Evolutionary conservation across 257 asterid species (phyloP), one percentile per base, ranked within the genome.

Genomic region (Catharanthus roseus): DNA sequence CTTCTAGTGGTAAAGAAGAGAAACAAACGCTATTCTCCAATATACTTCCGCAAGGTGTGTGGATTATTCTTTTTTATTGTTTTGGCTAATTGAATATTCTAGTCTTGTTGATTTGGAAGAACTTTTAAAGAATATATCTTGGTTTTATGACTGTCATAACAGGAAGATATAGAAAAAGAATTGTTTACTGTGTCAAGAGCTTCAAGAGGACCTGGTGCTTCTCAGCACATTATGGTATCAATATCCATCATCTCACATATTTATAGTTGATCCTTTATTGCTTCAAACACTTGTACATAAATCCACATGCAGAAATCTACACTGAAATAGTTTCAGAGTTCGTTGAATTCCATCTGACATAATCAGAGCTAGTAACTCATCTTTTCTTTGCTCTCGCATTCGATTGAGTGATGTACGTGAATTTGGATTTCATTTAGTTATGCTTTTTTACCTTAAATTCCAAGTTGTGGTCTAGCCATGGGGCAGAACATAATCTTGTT

Each of bases 111-210:
- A 51, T 67, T 60, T 73, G 24, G 60, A 31, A 50, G 19, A 67
- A 53, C 38, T 60, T 49, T n/a, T n/a, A n/a, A n/a, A n/a, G 74
- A 33, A 51, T 41, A 36, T 41, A 53, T 72, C 71, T 41, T 19
- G 18, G 39, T 58, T 75, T 69, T 50, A n/a, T 73, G 63, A 50
- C 67, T 73, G 73, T 47, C 13, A 66, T 45, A 23, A 54, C 93
- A 93, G 99, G 99, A 93, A 78, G 96, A 93, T 78, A 75, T 93
- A 68, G 95, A 91, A 87, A 91, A 80, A 77, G 99, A 92, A 78
- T 78, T 91, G 70, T 84, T 84, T 51, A 75, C 64, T 10, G 85
- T 85, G 67, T 84, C 93, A 60, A 83, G 89, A 80, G 78, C 75
- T 67, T 84, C 90, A 54, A 82, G 88, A 77, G 93, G 92, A 61